phyloP scores from a whole-genome alignment of 1,139 yeast species.

The Wickerhamomyces sp. region DNA sequence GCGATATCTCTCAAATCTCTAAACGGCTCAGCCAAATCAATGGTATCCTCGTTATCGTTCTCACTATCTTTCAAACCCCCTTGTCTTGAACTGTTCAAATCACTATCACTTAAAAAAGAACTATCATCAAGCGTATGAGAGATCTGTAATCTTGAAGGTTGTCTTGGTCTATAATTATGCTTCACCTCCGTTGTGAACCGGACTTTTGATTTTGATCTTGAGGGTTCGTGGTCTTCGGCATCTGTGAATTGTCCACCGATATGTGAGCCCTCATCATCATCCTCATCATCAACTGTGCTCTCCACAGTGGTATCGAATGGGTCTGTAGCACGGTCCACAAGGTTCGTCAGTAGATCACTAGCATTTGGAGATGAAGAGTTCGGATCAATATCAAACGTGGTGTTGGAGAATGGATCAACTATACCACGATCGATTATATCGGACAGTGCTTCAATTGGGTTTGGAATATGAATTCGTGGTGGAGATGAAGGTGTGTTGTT shows the following conservation, averaged over 20 bases:
- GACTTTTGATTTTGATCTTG: not conserved
- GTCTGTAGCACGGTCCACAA: slow-evolving; percentile 1
- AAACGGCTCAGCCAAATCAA: not conserved
- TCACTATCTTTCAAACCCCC: not conserved
- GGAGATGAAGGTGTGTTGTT: not conserved
- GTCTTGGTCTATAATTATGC: not conserved
- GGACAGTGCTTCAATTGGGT: not conserved
- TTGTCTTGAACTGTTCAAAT: not conserved
- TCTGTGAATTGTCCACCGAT: not conserved
- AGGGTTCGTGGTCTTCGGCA: not conserved
- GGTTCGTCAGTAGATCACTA: not conserved
- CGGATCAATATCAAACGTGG: not conserved
- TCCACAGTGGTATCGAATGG: not conserved
- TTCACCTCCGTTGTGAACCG: not conserved
- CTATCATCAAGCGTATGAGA: not conserved
- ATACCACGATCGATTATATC: not conserved
- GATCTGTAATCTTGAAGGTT: slow-evolving; percentile 1
- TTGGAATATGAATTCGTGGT: not conserved
- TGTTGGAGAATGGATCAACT: not conserved
- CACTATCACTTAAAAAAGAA: not conserved
- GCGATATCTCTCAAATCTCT: too few relatives aligned
- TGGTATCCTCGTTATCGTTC: not conserved
- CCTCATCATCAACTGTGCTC: not conserved
- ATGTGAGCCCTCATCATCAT: not conserved
- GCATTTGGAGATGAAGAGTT: not conserved